Percentiles rank a stretch among this genome's conserved stretches.
Evolutionary conservation across 345 rosid genomes (phyloP).

Genomic region (Aquilaria sinensis): DNA sequence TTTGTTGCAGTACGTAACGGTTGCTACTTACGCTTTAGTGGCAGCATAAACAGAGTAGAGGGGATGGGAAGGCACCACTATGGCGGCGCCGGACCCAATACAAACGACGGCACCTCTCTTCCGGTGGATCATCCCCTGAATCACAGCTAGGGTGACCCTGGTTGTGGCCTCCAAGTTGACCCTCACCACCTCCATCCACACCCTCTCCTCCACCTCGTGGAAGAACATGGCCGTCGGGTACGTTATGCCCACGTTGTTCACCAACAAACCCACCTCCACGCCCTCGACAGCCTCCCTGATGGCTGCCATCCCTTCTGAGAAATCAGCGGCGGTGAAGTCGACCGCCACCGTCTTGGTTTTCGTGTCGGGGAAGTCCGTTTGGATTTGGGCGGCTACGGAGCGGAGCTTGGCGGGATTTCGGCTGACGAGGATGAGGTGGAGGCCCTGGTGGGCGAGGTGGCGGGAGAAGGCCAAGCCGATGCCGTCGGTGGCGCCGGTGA

Average conservation of each 20-base stretch:
- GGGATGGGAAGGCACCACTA: slow-evolving; percentile 94
- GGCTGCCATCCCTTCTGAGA: background rate
- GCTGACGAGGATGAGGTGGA: slow-evolving; percentile 65
- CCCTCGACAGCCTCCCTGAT: slow-evolving; percentile 48
- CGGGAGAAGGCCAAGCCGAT: slow-evolving; percentile 74
- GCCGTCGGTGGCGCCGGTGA: slow-evolving; percentile 89
- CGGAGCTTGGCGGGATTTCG: slow-evolving; percentile 46
- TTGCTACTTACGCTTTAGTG: slow-evolving; percentile 74
- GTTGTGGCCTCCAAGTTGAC: slow-evolving; percentile 66
- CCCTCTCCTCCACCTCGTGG: slow-evolving; percentile 67
- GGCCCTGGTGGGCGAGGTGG: slow-evolving; percentile 53
- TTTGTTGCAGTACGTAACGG: no score
- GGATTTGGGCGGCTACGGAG: slow-evolving; percentile 35
- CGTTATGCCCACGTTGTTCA: slow-evolving; percentile 84
- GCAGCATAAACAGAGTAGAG: slow-evolving; percentile 84
- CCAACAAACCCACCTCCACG: slow-evolving; percentile 61
- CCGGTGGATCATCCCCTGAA: slow-evolving; percentile 58
- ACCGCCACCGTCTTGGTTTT: slow-evolving; percentile 37
- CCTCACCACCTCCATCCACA: slow-evolving; percentile 55
- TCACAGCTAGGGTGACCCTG: slow-evolving; percentile 51
- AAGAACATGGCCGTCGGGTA: slow-evolving; percentile 73
- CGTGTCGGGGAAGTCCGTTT: slow-evolving; percentile 24
- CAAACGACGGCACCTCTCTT: slow-evolving; percentile 75
- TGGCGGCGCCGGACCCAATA: slow-evolving; percentile 75
- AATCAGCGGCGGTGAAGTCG: slow-evolving; percentile 43